Percentiles rank a stretch among this genome's conserved stretches.
phyloP scores from a whole-genome alignment of 148 eudicot genomes.

The Hydrangea macrophylla region DNA sequence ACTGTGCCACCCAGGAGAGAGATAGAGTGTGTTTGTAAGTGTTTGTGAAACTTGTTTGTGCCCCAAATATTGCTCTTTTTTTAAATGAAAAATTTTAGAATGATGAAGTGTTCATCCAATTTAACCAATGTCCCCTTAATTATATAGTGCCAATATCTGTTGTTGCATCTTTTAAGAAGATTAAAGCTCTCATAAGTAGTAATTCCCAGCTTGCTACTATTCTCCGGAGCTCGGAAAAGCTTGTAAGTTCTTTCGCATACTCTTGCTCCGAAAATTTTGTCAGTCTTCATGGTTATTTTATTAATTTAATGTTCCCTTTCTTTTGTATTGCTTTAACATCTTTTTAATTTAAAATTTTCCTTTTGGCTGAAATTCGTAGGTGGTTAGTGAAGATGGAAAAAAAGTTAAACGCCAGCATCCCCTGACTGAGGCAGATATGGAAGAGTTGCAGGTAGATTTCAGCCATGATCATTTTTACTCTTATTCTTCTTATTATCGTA shows the following conservation, averaged over 20 bases:
- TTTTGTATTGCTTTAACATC: conserved; percentile 3
- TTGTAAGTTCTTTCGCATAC: conserved; percentile 47
- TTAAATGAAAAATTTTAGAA: neutral
- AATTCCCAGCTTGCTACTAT: conserved; percentile 80
- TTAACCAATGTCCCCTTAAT: conserved; percentile 2
- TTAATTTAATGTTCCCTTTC: neutral
- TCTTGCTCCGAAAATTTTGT: neutral
- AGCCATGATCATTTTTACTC: conserved; percentile 4
- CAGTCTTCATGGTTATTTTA: neutral
- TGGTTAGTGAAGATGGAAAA: conserved; percentile 95
- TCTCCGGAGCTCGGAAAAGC: conserved; percentile 72
- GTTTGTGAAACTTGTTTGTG: neutral
- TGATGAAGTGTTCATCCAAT: neutral
- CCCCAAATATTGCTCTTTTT: neutral
- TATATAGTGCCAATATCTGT: conserved; percentile 81
- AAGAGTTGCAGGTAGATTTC: conserved; percentile 78
- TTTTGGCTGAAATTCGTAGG: conserved; percentile 32
- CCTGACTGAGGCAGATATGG: conserved; percentile 74
- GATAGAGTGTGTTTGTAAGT: no score
- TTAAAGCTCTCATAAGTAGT: conserved; percentile 68
- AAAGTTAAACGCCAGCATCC: conserved; percentile 81
- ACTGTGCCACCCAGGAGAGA: no score
- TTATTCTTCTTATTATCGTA: neutral
- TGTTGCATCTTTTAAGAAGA: conserved; percentile 93
- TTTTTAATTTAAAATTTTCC: conserved; percentile 6